Evolutionary conservation across 176 grass and related monocot genomes (phyloP), one percentile per base, ranked within the genome.

Genomic region (Carex littledalei): DNA sequence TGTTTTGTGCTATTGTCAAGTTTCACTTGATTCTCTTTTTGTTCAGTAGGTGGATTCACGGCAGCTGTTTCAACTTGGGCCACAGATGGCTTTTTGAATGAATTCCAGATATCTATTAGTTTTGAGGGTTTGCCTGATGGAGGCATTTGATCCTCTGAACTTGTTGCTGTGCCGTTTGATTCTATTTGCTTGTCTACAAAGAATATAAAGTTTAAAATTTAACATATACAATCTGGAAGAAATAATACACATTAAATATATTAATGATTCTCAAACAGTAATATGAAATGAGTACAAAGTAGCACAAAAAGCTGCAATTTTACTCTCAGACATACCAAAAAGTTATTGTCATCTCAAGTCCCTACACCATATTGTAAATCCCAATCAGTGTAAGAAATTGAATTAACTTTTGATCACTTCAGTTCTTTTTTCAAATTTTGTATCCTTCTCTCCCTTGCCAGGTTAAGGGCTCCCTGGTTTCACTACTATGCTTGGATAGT

Each of bases 71-170:
- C 85, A 72, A 86, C 85, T 90, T 90, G 87, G 43, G 86, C 74
- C 70, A 84, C 75, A 74, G 94, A 89, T 74, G 90, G 86, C 31
- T 66, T 87, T 81, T 94, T 91, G 63, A 90, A 90, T 22, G 86
- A 85, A 55, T 93, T 90, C 91, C 89, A 91, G 20, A 89, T 80
- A 69, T 93, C 89, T n/a, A 84, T 88, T 78, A 93, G 55, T 81
- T 90, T 91, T 87, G 82, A 73, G 87, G 89, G 88, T 71, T 87
- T 47, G 83, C 91, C 88, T 74, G 95, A 82, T 80, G 89, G 88
- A 86, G 84, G 84, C 80, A 84, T 74, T 88, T 91, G 86, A 20
- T 84, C 83, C 32, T 84, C 81, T 49, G 89, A 87, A 52, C 84
- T 92, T 84, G 77, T 89, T 56, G 78, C 82, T 87, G 86, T 86